Evolutionary conservation across 2,329 filamentous ascomycete species (phyloP).

Genomic region (Colletotrichum coccodes): DNA sequence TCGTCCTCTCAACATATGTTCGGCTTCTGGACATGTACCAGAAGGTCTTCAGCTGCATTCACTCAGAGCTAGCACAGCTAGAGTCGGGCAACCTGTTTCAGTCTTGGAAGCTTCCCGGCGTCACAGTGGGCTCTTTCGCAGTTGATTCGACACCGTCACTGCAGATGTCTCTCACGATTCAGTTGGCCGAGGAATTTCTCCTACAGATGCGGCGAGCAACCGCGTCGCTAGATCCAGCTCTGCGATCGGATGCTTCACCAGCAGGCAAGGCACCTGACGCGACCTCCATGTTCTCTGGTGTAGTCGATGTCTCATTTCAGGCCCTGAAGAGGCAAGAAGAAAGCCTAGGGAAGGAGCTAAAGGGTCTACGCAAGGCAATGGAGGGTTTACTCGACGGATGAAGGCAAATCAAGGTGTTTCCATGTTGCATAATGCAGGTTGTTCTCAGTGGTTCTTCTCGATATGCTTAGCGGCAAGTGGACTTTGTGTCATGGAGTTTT

Average conservation of each 20-base stretch:
- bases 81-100: conserved; percentile 41
- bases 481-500: background rate
- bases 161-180: conserved; percentile 53
- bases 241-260: conserved; percentile 22
- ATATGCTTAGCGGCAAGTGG: conserved; percentile 2
- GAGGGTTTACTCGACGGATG: conserved; percentile 42
- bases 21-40: conserved; percentile 53
- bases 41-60: conserved; percentile 48
- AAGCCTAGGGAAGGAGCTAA: conserved; percentile 44
- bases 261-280: conserved; percentile 31
- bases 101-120: conserved; percentile 52
- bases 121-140: conserved; percentile 51
- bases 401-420: background rate
- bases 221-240: conserved; percentile 39
- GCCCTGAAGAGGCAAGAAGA: conserved; percentile 46
- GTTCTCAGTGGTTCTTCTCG: background rate
- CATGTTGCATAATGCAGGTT: conserved; percentile 13
- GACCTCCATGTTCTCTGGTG: conserved; percentile 44
- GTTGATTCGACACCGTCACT: conserved; percentile 51
- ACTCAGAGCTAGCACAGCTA: conserved; percentile 42
- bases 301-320: conserved; percentile 39
- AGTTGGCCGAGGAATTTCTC: conserved; percentile 54
- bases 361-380: conserved; percentile 45
- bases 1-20: conserved; percentile 51
- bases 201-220: conserved; percentile 46